Evolutionary conservation across 768 basidiomycete genomes (phyloP), one percentile per base, ranked within the genome.

Genomic region (Boletus insuetus): DNA sequence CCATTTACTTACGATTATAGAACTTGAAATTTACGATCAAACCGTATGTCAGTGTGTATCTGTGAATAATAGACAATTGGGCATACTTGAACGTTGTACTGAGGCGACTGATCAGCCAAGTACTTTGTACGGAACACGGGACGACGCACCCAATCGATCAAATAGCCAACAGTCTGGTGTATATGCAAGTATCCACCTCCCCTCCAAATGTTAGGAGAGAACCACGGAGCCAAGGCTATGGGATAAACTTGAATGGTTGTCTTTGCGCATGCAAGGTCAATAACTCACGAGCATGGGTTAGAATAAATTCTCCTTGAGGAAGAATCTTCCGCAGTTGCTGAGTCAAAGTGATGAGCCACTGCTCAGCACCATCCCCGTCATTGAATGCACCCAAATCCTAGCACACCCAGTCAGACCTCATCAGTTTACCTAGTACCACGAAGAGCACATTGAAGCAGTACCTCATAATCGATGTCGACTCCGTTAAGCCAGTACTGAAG

Each of bases 401-500:
- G 8, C 3, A 39, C 9, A 29, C 26, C 29, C 4, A 32, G 24
- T 5, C 24, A 47, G 37, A 46, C 44, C 40, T 62, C 14, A 14
- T 35, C 10, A 49, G 35, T 31, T 35, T 14, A 32, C 14, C 13
- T 14, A 13, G 14, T 20, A 34, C 39, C 53, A 44, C 16, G 13
- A 22, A 19, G 4, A 32, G 9, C 9, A 6, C 22, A 45, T 12
- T 3, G 31, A n/a, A 40, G 4, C 3, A 43, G 9, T 39, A 72
- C 74, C 58, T 78, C 81, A 42, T 82, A 82, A 63, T 82, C 81
- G 46, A 83, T 69, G 50, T 83, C 81, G 6, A 82, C 75, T 38
- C 81, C 81, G 49, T 82, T 77, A 37, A 82, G 49, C 35, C 66
- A 66, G 54, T 79, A 81, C 54, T 77, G 43, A 35, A 67, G 72